These are phyloP conservation scores for Lactifluus echinatus DNA, from an alignment of 768 basidiomycete species.

Conservation along the genomic window DNA sequence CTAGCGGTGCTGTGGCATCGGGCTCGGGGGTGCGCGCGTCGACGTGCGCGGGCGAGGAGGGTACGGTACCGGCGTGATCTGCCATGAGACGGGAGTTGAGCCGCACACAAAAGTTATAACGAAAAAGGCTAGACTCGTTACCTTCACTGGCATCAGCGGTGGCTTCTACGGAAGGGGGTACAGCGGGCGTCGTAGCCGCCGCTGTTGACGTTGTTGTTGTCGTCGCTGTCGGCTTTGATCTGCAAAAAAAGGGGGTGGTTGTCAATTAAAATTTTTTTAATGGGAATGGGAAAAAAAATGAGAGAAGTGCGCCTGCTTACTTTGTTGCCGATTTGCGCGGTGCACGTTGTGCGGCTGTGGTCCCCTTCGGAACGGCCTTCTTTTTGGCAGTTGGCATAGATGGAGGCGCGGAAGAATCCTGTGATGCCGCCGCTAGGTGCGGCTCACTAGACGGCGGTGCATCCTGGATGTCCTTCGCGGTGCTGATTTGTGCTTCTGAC, in stretches of 20 bases:
- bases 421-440: slow-evolving; percentile 5
- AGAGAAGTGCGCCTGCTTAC: slow-evolving; percentile 14
- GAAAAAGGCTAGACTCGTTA: background rate
- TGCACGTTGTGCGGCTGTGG: slow-evolving; percentile 23
- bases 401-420: slow-evolving; percentile 7
- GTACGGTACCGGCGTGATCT: slow-evolving; percentile 21
- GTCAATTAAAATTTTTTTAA: background rate
- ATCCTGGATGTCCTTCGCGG: slow-evolving; percentile 4
- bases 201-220: background rate
- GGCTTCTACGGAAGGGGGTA: background rate
- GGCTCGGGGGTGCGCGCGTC: slow-evolving; percentile 14
- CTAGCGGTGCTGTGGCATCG: background rate
- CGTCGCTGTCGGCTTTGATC: background rate
- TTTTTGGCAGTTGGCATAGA: slow-evolving; percentile 20
- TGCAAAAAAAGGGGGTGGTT: background rate
- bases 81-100: background rate
- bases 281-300: background rate
- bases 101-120: background rate
- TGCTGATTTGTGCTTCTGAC: background rate
- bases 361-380: slow-evolving; percentile 23
- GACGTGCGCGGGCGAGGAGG: slow-evolving; percentile 16
- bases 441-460: background rate
- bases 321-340: slow-evolving; percentile 27
- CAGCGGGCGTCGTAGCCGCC: background rate
- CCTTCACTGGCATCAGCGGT: slow-evolving; percentile 12